Conservation (phyloP, 768 basidiomycete genomes). For the Megacollybia marginata region DNA sequence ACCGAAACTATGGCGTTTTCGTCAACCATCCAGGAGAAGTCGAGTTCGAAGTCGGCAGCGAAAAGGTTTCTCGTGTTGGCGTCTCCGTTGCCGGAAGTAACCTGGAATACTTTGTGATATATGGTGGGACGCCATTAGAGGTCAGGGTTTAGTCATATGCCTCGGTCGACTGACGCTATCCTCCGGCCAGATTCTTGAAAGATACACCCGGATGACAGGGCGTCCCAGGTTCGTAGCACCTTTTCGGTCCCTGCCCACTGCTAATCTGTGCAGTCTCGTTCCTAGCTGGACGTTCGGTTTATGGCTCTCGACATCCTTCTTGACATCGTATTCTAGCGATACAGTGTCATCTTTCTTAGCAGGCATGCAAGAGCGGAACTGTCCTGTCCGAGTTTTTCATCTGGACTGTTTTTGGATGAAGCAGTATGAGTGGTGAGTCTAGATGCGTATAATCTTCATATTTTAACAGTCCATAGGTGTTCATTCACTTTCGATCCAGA, state of each 20-base stretch:
- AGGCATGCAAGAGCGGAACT: constrained; percentile 59
- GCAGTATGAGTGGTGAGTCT: constrained; percentile 53
- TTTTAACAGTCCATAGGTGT: constrained; percentile 37
- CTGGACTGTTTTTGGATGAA: constrained; percentile 77
- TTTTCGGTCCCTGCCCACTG: constrained; percentile 9
- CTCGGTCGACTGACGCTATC: neutral
- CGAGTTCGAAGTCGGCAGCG: constrained; percentile 64
- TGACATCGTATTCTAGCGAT: constrained; percentile 59
- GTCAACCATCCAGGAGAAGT: constrained; percentile 74
- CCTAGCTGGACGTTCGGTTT: constrained; percentile 73
- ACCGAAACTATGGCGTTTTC: constrained; percentile 67
- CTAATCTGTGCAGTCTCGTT: constrained; percentile 34
- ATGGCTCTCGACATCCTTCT: constrained; percentile 73
- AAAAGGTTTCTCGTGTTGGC: constrained; percentile 55
- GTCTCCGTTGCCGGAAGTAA: constrained; percentile 54
- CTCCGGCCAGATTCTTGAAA: constrained; percentile 43
- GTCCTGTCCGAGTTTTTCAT: constrained; percentile 66
- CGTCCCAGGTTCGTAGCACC: constrained; percentile 41
- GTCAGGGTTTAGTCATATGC: constrained; percentile 24
- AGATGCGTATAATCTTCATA: neutral
- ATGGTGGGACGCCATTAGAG: constrained; percentile 59
- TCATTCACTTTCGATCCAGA: constrained; percentile 74
- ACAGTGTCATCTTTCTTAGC: constrained; percentile 66
- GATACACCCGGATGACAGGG: constrained; percentile 55
- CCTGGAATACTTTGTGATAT: constrained; percentile 67